Conservation (phyloP, 768 basidiomycete genomes). For the Lactarius tabidus region DNA sequence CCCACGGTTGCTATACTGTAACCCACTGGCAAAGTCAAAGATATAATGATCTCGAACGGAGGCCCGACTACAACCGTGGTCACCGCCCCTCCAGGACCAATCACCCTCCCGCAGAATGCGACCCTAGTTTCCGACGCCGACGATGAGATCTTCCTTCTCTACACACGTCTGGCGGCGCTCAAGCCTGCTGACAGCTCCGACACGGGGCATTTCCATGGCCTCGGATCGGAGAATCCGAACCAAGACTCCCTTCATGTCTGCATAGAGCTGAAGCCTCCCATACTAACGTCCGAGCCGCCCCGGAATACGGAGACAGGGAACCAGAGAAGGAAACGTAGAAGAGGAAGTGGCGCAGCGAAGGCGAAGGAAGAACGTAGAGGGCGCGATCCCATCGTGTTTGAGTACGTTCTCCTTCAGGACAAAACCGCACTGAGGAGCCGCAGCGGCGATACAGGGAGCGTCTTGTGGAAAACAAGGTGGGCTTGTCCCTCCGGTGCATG, state of each 20-base stretch:
- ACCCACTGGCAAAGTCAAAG: too few species aligned
- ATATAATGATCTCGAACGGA: neutral
- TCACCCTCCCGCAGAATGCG: constrained; percentile 29
- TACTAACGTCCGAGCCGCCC: neutral
- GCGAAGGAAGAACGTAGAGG: constrained; percentile 7
- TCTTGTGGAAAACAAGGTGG: constrained; percentile 82
- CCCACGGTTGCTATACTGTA: too few species aligned
- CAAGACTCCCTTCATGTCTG: constrained; percentile 52
- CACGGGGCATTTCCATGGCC: constrained; percentile 43
- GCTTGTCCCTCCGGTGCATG: constrained; percentile 16
- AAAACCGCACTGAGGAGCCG: constrained; percentile 69
- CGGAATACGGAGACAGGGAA: constrained; percentile 20
- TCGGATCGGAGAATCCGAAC: constrained; percentile 62
- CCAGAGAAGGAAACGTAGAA: constrained; percentile 8
- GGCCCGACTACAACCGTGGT: neutral
- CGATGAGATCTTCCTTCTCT: constrained; percentile 56
- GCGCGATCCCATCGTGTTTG: constrained; percentile 35
- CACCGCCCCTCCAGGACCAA: neutral
- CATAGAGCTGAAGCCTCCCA: constrained; percentile 43
- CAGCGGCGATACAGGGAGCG: constrained; percentile 82
- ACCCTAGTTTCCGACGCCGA: constrained; percentile 55
- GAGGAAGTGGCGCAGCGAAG: neutral
- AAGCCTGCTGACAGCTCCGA: constrained; percentile 31
- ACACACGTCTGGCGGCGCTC: constrained; percentile 37
- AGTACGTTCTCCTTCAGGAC: constrained; percentile 62